These are phyloP conservation scores for Yamadazyma conglobata DNA, from an alignment of 1,139 yeast genomes.

Conservation along the genomic window DNA sequence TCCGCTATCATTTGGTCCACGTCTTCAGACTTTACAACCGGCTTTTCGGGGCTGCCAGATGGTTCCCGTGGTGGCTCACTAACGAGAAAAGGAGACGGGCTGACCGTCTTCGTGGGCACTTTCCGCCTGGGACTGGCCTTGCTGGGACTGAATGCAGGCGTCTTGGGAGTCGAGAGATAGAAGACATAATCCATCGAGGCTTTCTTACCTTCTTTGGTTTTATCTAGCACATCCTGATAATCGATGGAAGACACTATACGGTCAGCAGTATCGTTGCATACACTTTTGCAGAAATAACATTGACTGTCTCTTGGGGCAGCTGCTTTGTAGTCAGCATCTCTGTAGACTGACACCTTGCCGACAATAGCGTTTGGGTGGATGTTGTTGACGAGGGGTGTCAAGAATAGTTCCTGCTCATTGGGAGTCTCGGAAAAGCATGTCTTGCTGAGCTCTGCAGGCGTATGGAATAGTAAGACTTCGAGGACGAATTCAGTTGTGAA, in stretches of 20 bases:
- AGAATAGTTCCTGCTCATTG: slow-evolving; percentile 1
- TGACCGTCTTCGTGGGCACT: too few relatives aligned
- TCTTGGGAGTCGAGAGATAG: neutral
- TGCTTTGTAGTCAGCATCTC: neutral
- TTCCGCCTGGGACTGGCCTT: neutral
- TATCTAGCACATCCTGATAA: neutral
- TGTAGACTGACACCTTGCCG: neutral
- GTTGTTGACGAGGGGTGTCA: neutral
- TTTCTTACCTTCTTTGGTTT: slow-evolving; percentile 2
- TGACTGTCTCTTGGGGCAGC: too few relatives aligned
- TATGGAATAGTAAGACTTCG: neutral
- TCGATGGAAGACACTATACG: neutral
- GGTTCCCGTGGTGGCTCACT: too few relatives aligned
- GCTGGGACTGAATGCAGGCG: neutral
- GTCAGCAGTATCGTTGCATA: neutral
- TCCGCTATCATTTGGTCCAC: neutral
- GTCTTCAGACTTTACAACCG: neutral
- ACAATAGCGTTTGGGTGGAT: neutral
- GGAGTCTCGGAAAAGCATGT: too few relatives aligned
- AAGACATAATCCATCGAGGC: neutral
- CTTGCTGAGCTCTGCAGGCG: neutral
- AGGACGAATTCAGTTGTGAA: neutral
- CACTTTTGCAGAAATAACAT: slow-evolving; percentile 1
- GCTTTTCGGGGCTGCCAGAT: too few relatives aligned
- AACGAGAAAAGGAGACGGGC: too few relatives aligned